These are phyloP conservation scores for Solanum pimpinellifolium DNA, from an alignment of 257 asterid species.

Conservation along the genomic window DNA sequence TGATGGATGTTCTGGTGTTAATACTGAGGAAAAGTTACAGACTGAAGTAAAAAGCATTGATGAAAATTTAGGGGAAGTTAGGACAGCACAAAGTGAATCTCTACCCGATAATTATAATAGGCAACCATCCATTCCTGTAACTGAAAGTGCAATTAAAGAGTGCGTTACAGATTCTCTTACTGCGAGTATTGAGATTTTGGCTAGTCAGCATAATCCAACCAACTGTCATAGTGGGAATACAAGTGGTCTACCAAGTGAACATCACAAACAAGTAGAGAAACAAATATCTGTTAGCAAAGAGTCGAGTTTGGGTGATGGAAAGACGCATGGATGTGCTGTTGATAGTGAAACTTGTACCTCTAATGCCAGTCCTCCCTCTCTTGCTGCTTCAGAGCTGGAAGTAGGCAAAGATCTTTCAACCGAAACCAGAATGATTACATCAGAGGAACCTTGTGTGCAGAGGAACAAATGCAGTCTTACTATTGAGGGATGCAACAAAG, in stretches of 20 bases:
- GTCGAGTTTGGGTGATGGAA: slow-evolving; percentile 9
- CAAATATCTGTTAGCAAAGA: slow-evolving; percentile 8
- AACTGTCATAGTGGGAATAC: not conserved
- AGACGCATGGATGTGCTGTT: slow-evolving; percentile 11
- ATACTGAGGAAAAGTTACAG: not conserved
- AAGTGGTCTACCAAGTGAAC: slow-evolving; percentile 8
- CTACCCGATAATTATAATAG: not conserved
- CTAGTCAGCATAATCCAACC: not conserved
- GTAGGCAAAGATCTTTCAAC: slow-evolving; percentile 28
- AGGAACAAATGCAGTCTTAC: not conserved
- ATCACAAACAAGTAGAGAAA: slow-evolving; percentile 12
- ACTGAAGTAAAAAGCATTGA: not conserved
- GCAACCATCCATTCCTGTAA: not conserved
- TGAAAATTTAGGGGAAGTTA: not conserved
- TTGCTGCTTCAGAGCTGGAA: slow-evolving; percentile 23
- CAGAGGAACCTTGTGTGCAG: slow-evolving; percentile 12
- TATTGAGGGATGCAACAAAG: slow-evolving; percentile 10
- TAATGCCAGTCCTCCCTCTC: slow-evolving; percentile 12
- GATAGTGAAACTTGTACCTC: slow-evolving; percentile 20
- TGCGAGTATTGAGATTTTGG: not conserved
- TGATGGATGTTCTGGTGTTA: slow-evolving; percentile 6
- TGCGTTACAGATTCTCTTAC: not conserved
- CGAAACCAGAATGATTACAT: slow-evolving; percentile 10
- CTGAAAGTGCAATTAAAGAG: not conserved
- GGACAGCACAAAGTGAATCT: not conserved